phyloP scores from a whole-genome alignment of 2,329 filamentous ascomycete species.

The Monilinia vaccinii-corymbosi region DNA sequence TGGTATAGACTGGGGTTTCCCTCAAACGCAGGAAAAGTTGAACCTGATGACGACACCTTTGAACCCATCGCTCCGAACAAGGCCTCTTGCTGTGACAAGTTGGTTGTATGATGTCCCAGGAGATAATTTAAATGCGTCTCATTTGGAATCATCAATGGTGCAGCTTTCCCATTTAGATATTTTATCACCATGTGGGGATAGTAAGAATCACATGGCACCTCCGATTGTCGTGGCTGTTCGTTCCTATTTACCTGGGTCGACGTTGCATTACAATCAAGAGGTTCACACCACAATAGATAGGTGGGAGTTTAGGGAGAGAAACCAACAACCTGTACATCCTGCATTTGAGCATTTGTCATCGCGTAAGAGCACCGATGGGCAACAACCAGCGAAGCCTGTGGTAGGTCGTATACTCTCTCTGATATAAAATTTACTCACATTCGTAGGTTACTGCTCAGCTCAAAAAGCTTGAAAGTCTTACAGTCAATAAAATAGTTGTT shows the following conservation, averaged over 20 bases:
- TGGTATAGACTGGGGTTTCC: conserved; percentile 62
- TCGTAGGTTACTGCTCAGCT: conserved; percentile 39
- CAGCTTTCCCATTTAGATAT: conserved; percentile 69
- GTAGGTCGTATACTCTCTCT: conserved; percentile 19
- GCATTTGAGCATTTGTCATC: conserved; percentile 69
- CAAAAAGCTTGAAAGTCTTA: conserved; percentile 57
- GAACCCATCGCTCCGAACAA: conserved; percentile 45
- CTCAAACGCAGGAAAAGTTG: conserved; percentile 47
- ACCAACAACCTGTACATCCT: conserved; percentile 54
- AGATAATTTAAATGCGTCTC: conserved; percentile 31
- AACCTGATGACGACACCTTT: conserved; percentile 38
- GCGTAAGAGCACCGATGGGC: conserved; percentile 41
- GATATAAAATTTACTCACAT: conserved; percentile 3
- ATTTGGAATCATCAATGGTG: conserved; percentile 43
- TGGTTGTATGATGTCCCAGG: conserved; percentile 33
- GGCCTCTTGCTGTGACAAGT: conserved; percentile 47
- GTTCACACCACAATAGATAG: conserved; percentile 67
- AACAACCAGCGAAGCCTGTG: conserved; percentile 13
- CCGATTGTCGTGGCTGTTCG: conserved; percentile 67
- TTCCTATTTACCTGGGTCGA: conserved; percentile 46
- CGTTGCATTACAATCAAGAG: conserved; percentile 51
- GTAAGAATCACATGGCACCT: conserved; percentile 29
- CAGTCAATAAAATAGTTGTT: conserved; percentile 62
- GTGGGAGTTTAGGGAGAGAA: conserved; percentile 66
- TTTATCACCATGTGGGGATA: conserved; percentile 50